Conservation (phyloP, 2,329 filamentous ascomycete species). For the Calonectria multiphialidica region DNA sequence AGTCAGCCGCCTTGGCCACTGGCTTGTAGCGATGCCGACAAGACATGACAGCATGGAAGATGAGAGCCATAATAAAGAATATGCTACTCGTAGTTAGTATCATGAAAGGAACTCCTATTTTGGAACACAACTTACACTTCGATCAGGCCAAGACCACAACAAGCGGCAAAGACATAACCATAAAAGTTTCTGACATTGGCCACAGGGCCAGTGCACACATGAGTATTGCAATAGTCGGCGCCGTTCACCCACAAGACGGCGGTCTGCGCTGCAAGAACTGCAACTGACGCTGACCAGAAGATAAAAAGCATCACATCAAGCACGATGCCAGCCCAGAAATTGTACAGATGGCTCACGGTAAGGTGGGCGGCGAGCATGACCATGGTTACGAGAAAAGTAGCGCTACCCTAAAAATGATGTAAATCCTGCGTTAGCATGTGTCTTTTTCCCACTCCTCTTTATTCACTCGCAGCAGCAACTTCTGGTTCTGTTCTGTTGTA, state of each 20-base stretch:
- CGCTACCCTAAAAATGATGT: slow-evolving; percentile 47
- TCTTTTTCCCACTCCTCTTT: neutral
- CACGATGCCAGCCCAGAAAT: slow-evolving; percentile 64
- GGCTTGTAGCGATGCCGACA: slow-evolving; percentile 49
- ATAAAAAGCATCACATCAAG: slow-evolving; percentile 64
- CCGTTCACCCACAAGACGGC: slow-evolving; percentile 37
- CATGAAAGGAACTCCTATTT: neutral
- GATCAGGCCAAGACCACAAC: slow-evolving; percentile 55
- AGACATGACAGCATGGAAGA: slow-evolving; percentile 55
- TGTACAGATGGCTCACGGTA: slow-evolving; percentile 58
- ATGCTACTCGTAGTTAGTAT: slow-evolving; percentile 46
- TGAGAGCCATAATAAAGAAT: slow-evolving; percentile 56
- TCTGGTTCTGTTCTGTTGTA: neutral
- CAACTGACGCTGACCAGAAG: slow-evolving; percentile 64
- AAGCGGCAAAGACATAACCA: slow-evolving; percentile 47
- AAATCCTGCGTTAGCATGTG: slow-evolving; percentile 4
- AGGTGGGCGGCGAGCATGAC: slow-evolving; percentile 60
- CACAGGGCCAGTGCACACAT: slow-evolving; percentile 37
- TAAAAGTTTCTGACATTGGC: slow-evolving; percentile 28
- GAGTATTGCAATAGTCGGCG: slow-evolving; percentile 37
- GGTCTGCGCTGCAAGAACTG: slow-evolving; percentile 53
- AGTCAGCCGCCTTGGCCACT: neutral
- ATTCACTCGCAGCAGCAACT: neutral
- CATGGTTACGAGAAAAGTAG: slow-evolving; percentile 57
- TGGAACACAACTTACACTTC: slow-evolving; percentile 54